These are phyloP conservation scores for Globisporangium carolinianum DNA, from an alignment of 352 stramenopile genomes.

Conservation along the genomic window DNA sequence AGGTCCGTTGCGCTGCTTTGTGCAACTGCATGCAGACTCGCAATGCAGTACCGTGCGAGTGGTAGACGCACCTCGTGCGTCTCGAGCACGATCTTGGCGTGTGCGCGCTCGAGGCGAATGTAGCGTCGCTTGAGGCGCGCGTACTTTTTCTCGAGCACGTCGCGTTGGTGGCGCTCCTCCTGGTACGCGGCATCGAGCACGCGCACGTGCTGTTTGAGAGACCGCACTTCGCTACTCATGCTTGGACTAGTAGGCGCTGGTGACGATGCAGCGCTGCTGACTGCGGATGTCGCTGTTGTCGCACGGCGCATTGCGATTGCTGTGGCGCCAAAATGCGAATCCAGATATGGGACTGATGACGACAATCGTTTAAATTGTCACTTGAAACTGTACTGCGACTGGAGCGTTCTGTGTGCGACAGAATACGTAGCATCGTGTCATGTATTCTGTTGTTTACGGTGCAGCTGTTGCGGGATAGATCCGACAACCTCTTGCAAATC, in stretches of 20 bases:
- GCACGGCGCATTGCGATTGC: not conserved
- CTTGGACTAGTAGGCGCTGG: not conserved
- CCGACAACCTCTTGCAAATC: not conserved
- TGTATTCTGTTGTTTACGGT: not conserved
- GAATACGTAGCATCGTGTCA: not conserved
- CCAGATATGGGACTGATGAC: not conserved
- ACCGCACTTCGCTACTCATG: constrained; percentile 7
- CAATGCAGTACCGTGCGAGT: too few relatives aligned
- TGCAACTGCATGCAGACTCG: not conserved
- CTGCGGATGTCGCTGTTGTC: not conserved
- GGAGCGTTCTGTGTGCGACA: not conserved
- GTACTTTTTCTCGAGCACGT: constrained; percentile 65
- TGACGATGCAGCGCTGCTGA: not conserved
- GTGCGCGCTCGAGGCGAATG: constrained; percentile 46
- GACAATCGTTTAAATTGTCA: not conserved
- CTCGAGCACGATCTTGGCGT: constrained; percentile 30
- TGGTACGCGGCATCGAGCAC: constrained; percentile 40
- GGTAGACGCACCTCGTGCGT: constrained; percentile 4
- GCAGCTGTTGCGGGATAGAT: not conserved
- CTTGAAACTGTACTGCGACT: not conserved
- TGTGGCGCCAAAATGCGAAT: not conserved
- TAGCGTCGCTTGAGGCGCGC: constrained; percentile 59
- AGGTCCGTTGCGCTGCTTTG: not conserved
- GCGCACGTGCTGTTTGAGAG: constrained; percentile 22
- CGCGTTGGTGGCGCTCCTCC: constrained; percentile 39